A percentile compares a stretch with the other conserved stretches of the same genome.
Evolutionary conservation across 139 green algal genomes (phyloP).

Genomic region (Zygnema cylindricum): DNA sequence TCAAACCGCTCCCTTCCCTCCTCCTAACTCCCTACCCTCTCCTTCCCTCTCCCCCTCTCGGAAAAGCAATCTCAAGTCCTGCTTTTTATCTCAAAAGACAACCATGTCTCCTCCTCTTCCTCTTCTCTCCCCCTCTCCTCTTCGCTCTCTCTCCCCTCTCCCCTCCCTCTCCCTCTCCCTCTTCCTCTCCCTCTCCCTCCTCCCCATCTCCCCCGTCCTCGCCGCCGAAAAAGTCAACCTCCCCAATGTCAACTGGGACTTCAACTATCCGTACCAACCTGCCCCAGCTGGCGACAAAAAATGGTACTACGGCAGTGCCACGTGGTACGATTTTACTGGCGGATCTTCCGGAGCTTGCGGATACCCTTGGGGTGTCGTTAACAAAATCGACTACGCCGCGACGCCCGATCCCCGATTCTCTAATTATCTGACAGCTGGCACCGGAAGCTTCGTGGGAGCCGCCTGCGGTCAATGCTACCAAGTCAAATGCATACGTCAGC

Average conservation of each 20-base stretch:
- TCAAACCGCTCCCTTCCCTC: no score
- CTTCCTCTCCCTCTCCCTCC: slow-evolving; percentile 17
- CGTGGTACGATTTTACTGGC: slow-evolving; percentile 23
- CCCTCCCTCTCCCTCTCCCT: neutral
- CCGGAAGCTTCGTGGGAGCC: neutral
- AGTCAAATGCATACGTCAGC: neutral
- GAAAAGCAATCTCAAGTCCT: no score
- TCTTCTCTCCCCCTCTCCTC: no score
- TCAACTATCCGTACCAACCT: neutral
- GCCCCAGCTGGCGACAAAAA: neutral
- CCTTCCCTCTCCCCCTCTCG: neutral
- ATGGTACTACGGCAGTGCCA: slow-evolving; percentile 37
- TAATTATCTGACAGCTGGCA: neutral
- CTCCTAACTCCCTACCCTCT: neutral
- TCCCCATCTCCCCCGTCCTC: neutral
- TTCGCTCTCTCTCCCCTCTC: neutral
- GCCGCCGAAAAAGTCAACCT: neutral
- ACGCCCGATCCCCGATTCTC: slow-evolving; percentile 17
- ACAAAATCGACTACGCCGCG: neutral
- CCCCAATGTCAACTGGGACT: neutral
- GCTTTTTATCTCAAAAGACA: no score
- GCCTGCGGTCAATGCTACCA: slow-evolving; percentile 46
- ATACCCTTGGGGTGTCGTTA: neutral
- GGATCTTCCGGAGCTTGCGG: slow-evolving; percentile 21
- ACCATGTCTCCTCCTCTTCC: no score